Base-by-base conservation (phyloP, 1,284 basidiomycete species). In the Sanghuangporus baumii region DNA sequence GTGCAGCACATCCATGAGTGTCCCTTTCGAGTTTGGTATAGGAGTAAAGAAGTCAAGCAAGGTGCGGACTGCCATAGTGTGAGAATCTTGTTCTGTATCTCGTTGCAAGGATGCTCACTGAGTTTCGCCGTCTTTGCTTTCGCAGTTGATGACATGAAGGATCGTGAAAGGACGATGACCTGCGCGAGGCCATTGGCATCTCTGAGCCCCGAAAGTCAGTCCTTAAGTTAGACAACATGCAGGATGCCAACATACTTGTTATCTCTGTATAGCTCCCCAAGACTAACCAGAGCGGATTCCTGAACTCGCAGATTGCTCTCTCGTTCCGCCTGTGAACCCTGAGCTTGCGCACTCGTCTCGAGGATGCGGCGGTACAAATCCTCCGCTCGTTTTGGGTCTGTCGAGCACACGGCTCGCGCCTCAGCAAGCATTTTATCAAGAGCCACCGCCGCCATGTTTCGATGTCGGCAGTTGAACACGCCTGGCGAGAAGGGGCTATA, bases 61-160 rank as follows among this genome's bases (percentile, higher is more conserved):
- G 3, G 94, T 94, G 59, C 96, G 89, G 75, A 96, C 93, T 95
- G 34, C 20, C 8, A 52, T 59, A 47, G 52, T 14, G 14, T 47
- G 41, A 23, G 8, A 6, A 26, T 48, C 38, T 34, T 6, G 41
- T 18, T 26, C 47, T 0, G 26, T 38, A 16, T 20, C 12, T 31
- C 16, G 26, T 9, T 9, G 34, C 9, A 16, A 18, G 23, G n/a
- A 50, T n/a, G 23, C 89, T 67, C 67, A 94, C 94, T 95, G 66
- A 98, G 86, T 78, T 98, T 98, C 2, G 96, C 96, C 0, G 96
- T 98, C 78, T 99, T 99, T 7, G 97, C 96, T 75, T 99, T 99
- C 31, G 96, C 96, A 1, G 95, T 94, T 14, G 91, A 90, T 0
- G 92, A 90, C 87, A 98, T 94, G 79, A 97, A 96, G 0, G 88